Base-by-base conservation (phyloP, 2,329 filamentous ascomycete species). In the Monilinia fructicola region DNA sequence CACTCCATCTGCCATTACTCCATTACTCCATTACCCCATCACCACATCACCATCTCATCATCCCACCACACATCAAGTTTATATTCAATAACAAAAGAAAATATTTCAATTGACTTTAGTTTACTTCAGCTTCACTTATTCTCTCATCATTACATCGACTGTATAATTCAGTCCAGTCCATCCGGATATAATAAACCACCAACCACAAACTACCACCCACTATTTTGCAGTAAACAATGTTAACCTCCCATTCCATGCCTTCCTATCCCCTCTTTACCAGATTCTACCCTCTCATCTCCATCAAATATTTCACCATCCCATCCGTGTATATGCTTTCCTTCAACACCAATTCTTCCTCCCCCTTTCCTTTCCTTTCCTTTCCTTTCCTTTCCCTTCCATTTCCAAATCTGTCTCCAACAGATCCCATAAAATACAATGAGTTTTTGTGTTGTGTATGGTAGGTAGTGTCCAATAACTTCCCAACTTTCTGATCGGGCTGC, bases 61-160 rank as follows among this genome's bases (percentile, higher is more conserved):
- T 23, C 28, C 7, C 53, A 54, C 31, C 31, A 35, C 31, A 7
- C 3, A 18, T n/a, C 28, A 54, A 31, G 35, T 11, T 11, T 11
- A 38, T 21, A 7, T n/a, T 11, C 28, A 54, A 48, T 46, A 31
- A 46, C 42, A 59, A 59, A 59, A 46, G 40, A 26, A 26, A 26
- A 46, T 28, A 46, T 46, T 31, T 59, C 26, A 48, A 59, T 46
- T 59, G 42, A 59, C 38, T 42, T 42, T 26, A 56, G 23, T 46
- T 31, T 58, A 58, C 54, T 58, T 53, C 26, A 55, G 14, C 42
- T 46, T 46, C 16, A 6, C 21, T 48, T 48, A n/a, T 48, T 35
- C 35, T 52, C 48, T 65, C 53, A 56, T 65, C 44, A 65, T 65
- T 65, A 65, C 44, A 44, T 52, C 53, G 31, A 55, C n/a, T 54